Conservation (phyloP, 2,329 filamentous ascomycete species). For the Raffaelea ambrosiae region DNA sequence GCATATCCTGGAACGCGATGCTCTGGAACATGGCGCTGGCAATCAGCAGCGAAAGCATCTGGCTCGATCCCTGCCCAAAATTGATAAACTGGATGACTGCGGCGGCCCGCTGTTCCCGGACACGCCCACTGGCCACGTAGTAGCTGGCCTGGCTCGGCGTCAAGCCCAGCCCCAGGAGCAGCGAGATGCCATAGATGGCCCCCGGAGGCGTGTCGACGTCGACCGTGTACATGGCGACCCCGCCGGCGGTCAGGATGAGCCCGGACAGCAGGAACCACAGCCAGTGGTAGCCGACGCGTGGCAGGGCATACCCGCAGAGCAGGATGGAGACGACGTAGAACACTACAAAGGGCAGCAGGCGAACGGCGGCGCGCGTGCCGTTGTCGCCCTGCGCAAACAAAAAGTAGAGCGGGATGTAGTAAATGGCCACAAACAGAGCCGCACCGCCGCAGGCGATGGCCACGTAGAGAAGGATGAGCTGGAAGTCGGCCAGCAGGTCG, state of each 20-base stretch:
- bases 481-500: slow-evolving; percentile 30
- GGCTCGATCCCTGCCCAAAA: slow-evolving; percentile 19
- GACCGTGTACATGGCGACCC: slow-evolving; percentile 24
- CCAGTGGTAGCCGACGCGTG: slow-evolving; percentile 27
- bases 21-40: slow-evolving; percentile 14
- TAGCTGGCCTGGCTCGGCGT: slow-evolving; percentile 26
- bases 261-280: slow-evolving; percentile 29
- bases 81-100: slow-evolving; percentile 26
- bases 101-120: slow-evolving; percentile 17
- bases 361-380: slow-evolving; percentile 25
- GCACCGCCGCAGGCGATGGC: slow-evolving; percentile 18
- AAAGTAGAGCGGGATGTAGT: slow-evolving; percentile 45
- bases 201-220: slow-evolving; percentile 12
- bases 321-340: slow-evolving; percentile 24
- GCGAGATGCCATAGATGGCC: slow-evolving; percentile 22
- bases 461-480: slow-evolving; percentile 33
- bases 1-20: slow-evolving; percentile 4
- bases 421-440: slow-evolving; percentile 24
- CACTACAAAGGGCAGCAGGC: slow-evolving; percentile 30
- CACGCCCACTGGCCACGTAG: slow-evolving; percentile 22
- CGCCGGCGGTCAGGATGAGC: slow-evolving; percentile 24
- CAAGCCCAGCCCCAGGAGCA: slow-evolving; percentile 31
- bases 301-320: slow-evolving; percentile 24
- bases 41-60: slow-evolving; percentile 10
- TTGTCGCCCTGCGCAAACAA: slow-evolving; percentile 34